Conservation (phyloP, 148 eudicot genomes). For the Rhododendron mucronatum region DNA sequence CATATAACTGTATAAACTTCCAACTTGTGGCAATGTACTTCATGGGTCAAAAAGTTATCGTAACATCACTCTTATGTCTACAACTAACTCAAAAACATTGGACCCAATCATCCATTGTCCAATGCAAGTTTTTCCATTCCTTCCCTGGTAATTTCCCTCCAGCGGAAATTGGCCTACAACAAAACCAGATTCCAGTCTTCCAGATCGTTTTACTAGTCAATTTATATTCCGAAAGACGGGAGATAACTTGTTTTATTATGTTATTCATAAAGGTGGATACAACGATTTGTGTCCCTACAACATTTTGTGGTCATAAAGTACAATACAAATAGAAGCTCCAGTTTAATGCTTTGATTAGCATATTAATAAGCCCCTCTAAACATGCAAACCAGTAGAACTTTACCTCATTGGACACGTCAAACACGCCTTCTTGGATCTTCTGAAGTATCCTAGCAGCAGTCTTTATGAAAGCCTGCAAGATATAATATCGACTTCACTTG, state of each 20-base stretch:
- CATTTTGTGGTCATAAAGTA: background rate
- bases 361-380: background rate
- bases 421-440: conserved; percentile 67
- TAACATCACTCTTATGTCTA: background rate
- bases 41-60: background rate
- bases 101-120: background rate
- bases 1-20: background rate
- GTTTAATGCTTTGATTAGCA: background rate
- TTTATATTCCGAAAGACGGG: background rate
- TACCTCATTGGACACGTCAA: conserved; percentile 78
- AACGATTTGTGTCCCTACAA: background rate
- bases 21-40: background rate
- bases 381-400: background rate
- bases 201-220: background rate
- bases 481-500: background rate
- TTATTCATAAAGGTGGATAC: background rate
- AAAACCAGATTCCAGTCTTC: background rate
- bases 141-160: background rate
- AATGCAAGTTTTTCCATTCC: background rate
- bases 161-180: background rate
- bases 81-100: background rate
- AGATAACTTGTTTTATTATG: background rate
- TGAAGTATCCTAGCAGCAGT: conserved; percentile 55
- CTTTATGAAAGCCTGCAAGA: conserved; percentile 48
- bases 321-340: background rate